Evolutionary conservation across 2,329 filamentous ascomycete species (phyloP), one percentile per base, ranked within the genome.

Genomic region (Colletotrichum sidae): DNA sequence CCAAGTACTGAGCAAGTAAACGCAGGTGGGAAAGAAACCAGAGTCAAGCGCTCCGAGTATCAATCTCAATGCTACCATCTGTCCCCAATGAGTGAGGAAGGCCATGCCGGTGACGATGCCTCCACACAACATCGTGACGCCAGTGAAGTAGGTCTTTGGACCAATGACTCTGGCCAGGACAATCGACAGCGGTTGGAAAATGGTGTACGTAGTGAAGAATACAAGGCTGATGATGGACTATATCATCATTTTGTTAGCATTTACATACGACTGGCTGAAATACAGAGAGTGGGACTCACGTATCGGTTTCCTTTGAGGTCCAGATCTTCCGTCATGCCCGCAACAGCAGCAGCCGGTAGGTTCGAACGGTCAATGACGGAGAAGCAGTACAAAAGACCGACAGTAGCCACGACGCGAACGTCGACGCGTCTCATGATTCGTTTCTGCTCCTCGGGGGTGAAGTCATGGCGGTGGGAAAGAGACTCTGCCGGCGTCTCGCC

Each of bases 1-100:
- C 88, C 89, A 92, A 69, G 86, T 89, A 1, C 84, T 87, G 1
- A 91, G 78, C 67, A 89, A 89, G 78, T 81, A 52, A 74, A 83
- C 61, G 39, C 77, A 89, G 4, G 85, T 85, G 1, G 84, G 85
- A 67, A 85, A 86, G 0, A 88, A 76, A n/a, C 67, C 68, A 3
- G 68, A 61, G 46, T 71, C 71, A 4, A 69, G 52, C 2, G 67
- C 60, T 25, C 71, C 70, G 2, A 72, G 67, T 7, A 72, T 12
- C 7, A 69, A 46, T 41, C 70, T 58, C 13, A 70, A 42, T 13
- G 56, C 61, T n/a, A 55, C 68, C 67, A 72, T 39, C 25, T 58
- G 49, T 9, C 51, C 45, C 51, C 65, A 59, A 25, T 58, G 17
- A 4, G 47, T 67, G 71, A 67, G 51, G 74, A 73, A 9, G 70